Percentiles rank a stretch among this genome's conserved stretches.
Evolutionary conservation across 257 asterid genomes (phyloP).

Genomic region (Forsythia viridissima): DNA sequence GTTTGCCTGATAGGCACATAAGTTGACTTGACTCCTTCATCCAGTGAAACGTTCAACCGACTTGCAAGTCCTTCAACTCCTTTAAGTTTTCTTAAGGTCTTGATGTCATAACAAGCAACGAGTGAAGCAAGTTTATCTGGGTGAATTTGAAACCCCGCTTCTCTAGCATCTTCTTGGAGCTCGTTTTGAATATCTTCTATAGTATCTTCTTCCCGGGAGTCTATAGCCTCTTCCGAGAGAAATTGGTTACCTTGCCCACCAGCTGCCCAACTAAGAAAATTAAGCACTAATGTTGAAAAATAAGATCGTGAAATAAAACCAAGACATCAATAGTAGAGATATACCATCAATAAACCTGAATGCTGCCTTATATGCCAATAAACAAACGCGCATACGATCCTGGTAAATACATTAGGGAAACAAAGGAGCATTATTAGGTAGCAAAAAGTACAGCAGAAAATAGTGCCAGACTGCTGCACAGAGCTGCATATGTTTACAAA

Average conservation of each 20-base stretch:
- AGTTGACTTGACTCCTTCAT: slow-evolving; percentile 65
- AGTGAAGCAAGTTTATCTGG: slow-evolving; percentile 86
- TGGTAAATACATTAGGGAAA: slow-evolving; percentile 34
- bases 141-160: slow-evolving; percentile 70
- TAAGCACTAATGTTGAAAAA: slow-evolving; percentile 10
- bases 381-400: slow-evolving; percentile 75
- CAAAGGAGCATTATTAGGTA: slow-evolving; percentile 19
- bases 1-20: slow-evolving; percentile 63
- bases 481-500: not conserved
- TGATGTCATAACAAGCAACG: slow-evolving; percentile 79
- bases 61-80: slow-evolving; percentile 81
- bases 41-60: slow-evolving; percentile 64
- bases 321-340: slow-evolving; percentile 24
- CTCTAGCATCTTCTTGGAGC: slow-evolving; percentile 71
- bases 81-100: slow-evolving; percentile 57
- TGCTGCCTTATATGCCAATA: slow-evolving; percentile 80
- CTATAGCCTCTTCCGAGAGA: slow-evolving; percentile 30
- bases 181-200: slow-evolving; percentile 51
- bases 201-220: slow-evolving; percentile 35
- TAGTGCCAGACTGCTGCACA: not conserved
- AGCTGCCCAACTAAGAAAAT: slow-evolving; percentile 32
- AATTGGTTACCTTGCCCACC: slow-evolving; percentile 36
- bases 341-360: slow-evolving; percentile 83
- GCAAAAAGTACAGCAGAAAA: not conserved
- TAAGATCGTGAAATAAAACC: not conserved